Evolutionary conservation across 176 grass and related monocot genomes (phyloP), one percentile per base, ranked within the genome.

Genomic region (Dactylis glomerata): DNA sequence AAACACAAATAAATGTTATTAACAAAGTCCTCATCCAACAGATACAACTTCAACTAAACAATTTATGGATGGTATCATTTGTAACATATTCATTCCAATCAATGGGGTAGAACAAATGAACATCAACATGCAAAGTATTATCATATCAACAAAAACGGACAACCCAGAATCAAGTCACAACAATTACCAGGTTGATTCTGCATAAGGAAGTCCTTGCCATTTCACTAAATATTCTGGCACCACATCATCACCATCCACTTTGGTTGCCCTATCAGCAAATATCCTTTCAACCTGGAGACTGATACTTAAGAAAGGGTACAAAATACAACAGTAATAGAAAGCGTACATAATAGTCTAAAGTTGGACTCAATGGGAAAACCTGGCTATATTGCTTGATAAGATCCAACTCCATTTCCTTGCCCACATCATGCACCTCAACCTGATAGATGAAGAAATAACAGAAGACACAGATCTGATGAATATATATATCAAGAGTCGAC

Each of bases 131-230:
- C 50, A 79, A 78, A 49, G 38, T 10, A 62, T 72, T 67, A 72
- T 33, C 55, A 56, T 47, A 57, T 31, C 22, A 17, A 84, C 27
- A 10, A 85, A 86, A 82, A 55, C 42, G 15, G 63, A 62, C 61
- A 34, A 28, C 19, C 50, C 50, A 23, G n/a, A 76, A 77, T 14
- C 41, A 79, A 73, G 62, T 46, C 32, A 87, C 14, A 57, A 83
- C 92, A 36, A 78, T 90, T 94, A 99, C 96, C 96, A 99, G 42
- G 96, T 99, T 66, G 96, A 92, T 85, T 99, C 96, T 83, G 96
- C 96, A 86, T 96, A 99, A 79, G 96, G 91, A 94, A 99, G 96
- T 69, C 96, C 96, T 88, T 99, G 96, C 96, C 96, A 99, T 89
- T 99, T 99, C 32, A 96, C 91, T 87, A 99, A 88, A 92, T 96